Base-by-base conservation (phyloP, 2,329 filamentous ascomycete species). In the Aquanectria penicillioides region DNA sequence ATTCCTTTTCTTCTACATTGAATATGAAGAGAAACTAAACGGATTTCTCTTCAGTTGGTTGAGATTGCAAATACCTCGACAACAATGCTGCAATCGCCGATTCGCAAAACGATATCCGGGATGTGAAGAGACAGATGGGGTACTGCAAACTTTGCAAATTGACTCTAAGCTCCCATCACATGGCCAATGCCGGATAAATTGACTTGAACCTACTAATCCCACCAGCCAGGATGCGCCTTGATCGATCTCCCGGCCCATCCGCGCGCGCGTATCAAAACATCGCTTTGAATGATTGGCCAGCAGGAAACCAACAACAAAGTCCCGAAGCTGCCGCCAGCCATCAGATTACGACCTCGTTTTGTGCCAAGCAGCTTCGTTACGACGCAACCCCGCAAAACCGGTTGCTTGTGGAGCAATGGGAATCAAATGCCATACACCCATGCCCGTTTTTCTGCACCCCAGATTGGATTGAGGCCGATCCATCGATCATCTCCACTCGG, bases 171-270 rank as follows among this genome's bases (percentile, higher is more conserved):
- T 40, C 36, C 29, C 34, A 51, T 61, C 58, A 57, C 38, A 52
- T 56, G 33, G 46, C 15, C 40, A 26, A 23, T 44, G 11, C 52
- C 60, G 66, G 63, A 63, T 67, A 67, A 68, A 66, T 23, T 23
- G 25, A 31, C 36, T 46, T 43, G 43, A 26, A 41, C 36, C 25
- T 46, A 57, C 34, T 43, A 36, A 47, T 54, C 43, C 43, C 50
- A 48, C 48, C 43, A 38, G 59, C 28, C 54, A 52, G 52, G 43
- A 48, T 31, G 28, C 50, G 60, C 50, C 46, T 34, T 59, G 40
- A 67, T 68, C 62, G 64, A 57, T 68, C 62, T 23, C 66, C 66
- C 66, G 66, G 29, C 28, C 8, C 49, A 58, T 58, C 55, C 55
- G 55, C 31, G 48, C 48, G 55, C 34, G 48, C 48, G 33, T 22